phyloP scores from a whole-genome alignment of 106 monocot genomes.

The Dioscorea zingiberensis region DNA sequence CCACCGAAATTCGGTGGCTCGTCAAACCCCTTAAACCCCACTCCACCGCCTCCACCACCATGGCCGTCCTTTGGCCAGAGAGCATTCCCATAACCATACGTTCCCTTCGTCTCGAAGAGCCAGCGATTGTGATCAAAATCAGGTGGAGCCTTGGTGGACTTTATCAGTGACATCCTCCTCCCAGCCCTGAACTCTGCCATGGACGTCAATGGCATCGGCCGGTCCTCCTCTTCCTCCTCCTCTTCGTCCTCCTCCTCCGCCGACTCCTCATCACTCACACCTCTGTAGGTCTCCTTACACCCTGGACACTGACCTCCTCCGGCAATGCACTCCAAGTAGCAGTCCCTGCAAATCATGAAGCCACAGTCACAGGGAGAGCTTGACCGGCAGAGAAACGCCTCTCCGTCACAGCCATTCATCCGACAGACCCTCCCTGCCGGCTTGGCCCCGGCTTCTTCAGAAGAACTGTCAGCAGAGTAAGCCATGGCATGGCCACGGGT shows the following conservation, averaged over 20 bases:
- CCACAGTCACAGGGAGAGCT: conserved; percentile 62
- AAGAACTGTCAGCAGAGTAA: conserved; percentile 14
- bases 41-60: conserved; percentile 14
- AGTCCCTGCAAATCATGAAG: conserved; percentile 59
- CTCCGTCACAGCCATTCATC: conserved; percentile 60
- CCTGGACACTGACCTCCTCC: conserved; percentile 49
- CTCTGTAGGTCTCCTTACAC: conserved; percentile 55
- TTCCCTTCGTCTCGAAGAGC: conserved; percentile 81
- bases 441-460: neutral
- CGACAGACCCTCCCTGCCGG: conserved; percentile 22
- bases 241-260: too few species aligned
- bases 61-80: conserved; percentile 64
- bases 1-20: conserved; percentile 48
- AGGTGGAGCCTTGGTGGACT: conserved; percentile 25
- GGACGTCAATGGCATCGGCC: conserved; percentile 33
- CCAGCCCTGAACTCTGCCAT: conserved; percentile 37
- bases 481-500: conserved; percentile 54
- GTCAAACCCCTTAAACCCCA: conserved; percentile 33
- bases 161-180: conserved; percentile 50
- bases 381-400: conserved; percentile 10
- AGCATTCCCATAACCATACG: conserved; percentile 81
- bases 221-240: conserved; percentile 15
- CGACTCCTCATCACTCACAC: conserved; percentile 26
- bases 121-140: conserved; percentile 75
- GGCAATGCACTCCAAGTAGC: conserved; percentile 38